Evolutionary conservation across 31 red algal species (phyloP).

Genomic region (Odonthalia washingtoniensis): DNA sequence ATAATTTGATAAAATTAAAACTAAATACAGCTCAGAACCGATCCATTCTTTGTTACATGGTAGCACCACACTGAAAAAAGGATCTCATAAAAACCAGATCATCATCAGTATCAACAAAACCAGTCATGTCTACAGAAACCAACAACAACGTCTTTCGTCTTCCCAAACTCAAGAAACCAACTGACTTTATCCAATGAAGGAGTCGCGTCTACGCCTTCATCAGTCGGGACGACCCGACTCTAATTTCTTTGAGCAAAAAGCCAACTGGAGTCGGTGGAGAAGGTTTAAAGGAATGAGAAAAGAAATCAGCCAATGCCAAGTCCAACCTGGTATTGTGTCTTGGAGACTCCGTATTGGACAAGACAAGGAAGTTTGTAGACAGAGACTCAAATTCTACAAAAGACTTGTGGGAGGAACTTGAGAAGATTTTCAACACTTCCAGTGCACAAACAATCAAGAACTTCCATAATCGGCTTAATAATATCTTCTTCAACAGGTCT

Average conservation of each 20-base stretch:
- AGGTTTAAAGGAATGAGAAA: background rate
- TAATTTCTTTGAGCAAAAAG: background rate
- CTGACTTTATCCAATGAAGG: constrained; percentile 6
- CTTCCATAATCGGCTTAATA: background rate
- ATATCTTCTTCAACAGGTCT: background rate
- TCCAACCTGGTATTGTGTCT: constrained; percentile 1
- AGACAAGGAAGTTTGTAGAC: background rate
- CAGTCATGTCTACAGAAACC: no score
- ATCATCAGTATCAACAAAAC: no score
- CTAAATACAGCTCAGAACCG: no score
- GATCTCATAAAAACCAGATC: no score
- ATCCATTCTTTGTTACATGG: no score
- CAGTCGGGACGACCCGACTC: background rate
- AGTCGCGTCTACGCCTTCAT: background rate
- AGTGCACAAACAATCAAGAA: background rate
- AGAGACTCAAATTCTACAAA: background rate
- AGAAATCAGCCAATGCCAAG: constrained; percentile 1
- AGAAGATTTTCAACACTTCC: background rate
- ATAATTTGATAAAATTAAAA: no score
- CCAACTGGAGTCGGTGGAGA: background rate
- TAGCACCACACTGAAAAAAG: no score
- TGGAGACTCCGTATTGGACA: background rate
- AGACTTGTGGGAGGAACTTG: background rate
- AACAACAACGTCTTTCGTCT: background rate
- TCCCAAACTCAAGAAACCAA: constrained; percentile 1